Evolutionary conservation across 2,329 filamentous ascomycete species (phyloP).

Genomic region (Nigrospora osmanthi): DNA sequence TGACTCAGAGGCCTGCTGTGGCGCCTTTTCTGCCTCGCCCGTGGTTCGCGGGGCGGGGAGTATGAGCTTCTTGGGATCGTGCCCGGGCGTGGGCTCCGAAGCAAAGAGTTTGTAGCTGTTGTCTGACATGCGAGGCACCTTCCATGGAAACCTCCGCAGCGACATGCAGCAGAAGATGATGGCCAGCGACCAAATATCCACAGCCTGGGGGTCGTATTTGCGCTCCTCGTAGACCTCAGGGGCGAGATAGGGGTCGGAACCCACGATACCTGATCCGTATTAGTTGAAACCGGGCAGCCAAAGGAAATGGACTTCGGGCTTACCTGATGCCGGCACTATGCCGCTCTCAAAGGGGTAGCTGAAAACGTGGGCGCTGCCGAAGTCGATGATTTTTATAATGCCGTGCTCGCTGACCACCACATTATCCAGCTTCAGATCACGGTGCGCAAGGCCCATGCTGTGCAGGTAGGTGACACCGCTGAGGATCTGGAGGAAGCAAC

Average conservation of each 20-base stretch:
- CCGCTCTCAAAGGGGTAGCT: conserved; percentile 94
- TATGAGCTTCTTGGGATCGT: conserved; percentile 48
- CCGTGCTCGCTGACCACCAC: conserved; percentile 93
- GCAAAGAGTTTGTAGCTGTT: conserved; percentile 94
- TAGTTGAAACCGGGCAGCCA: conserved; percentile 5
- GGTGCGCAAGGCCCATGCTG: conserved; percentile 87
- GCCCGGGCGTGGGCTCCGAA: conserved; percentile 71
- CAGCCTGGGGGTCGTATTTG: conserved; percentile 88
- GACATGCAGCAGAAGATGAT: conserved; percentile 99
- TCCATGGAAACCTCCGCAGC: conserved; percentile 91
- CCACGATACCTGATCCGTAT: conserved; percentile 47
- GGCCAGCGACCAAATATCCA: conserved; percentile 95
- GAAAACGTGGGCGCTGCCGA: conserved; percentile 95
- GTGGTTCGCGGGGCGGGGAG: conserved; percentile 36
- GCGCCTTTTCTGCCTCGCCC: conserved; percentile 31
- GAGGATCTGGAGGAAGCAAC: conserved; percentile 87
- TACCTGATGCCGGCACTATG: conserved; percentile 73
- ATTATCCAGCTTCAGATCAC: conserved; percentile 94
- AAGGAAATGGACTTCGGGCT: conserved; percentile 22
- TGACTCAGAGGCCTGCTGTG: conserved; percentile 22
- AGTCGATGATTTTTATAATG: conserved; percentile 99
- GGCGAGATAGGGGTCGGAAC: conserved; percentile 90
- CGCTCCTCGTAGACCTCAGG: conserved; percentile 93
- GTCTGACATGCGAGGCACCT: conserved; percentile 82
- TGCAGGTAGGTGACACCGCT: conserved; percentile 93